Percentiles rank a stretch among this genome's conserved stretches.
Evolutionary conservation across 441 rosid genomes (phyloP).

Genomic region (Gossypium laxum): DNA sequence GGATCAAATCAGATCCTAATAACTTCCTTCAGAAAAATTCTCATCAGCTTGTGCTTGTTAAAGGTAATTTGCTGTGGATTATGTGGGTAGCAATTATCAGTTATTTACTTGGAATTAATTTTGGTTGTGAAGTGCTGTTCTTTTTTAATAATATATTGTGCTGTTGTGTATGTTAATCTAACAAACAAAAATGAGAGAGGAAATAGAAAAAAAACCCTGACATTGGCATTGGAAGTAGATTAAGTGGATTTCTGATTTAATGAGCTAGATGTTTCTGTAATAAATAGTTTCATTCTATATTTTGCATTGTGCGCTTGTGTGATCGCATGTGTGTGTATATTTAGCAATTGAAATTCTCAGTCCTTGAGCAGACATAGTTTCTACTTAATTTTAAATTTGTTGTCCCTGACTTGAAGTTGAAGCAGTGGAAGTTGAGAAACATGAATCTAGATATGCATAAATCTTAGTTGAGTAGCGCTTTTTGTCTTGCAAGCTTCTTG

Average conservation of each 20-base stretch:
- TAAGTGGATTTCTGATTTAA: not conserved
- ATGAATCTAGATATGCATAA: not conserved
- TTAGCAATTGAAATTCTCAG: not conserved
- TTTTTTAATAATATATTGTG: not conserved
- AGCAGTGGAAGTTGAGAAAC: not conserved
- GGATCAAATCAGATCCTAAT: constrained; percentile 51
- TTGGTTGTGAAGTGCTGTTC: not conserved
- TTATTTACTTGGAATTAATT: not conserved
- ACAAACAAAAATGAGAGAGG: not conserved
- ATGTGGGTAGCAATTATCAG: constrained; percentile 2
- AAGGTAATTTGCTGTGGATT: constrained; percentile 32
- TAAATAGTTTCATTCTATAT: not conserved
- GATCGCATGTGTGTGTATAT: too few species aligned
- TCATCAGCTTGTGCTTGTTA: constrained; percentile 48
- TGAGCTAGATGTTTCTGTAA: not conserved
- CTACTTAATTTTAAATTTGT: not conserved
- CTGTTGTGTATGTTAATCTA: not conserved
- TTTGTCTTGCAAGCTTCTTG: not conserved
- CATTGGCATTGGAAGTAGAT: not conserved
- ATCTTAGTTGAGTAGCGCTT: not conserved
- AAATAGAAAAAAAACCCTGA: not conserved
- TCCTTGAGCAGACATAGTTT: not conserved
- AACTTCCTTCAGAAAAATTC: constrained; percentile 46
- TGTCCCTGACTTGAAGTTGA: not conserved
- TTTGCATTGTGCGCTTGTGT: not conserved